These are phyloP conservation scores for Tylopilus cervinicoccineus DNA, from an alignment of 768 basidiomycete genomes.

Conservation along the genomic window DNA sequence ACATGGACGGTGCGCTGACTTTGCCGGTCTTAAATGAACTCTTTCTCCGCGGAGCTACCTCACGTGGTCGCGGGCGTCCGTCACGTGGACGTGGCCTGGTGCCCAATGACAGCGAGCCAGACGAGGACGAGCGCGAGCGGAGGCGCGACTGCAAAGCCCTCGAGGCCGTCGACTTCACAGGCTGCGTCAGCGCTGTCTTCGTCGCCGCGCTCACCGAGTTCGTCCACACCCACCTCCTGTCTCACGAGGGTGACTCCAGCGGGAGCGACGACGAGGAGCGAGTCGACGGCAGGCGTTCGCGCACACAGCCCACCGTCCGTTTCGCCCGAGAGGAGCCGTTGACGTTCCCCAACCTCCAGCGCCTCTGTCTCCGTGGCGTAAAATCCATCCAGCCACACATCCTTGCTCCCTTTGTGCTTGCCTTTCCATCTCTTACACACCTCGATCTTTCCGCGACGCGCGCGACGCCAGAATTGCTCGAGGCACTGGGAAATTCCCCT, in stretches of 20 bases:
- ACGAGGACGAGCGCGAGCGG: constrained; percentile 76
- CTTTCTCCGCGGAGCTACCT: constrained; percentile 77
- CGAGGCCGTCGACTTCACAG: constrained; percentile 89
- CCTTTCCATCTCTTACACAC: constrained; percentile 84
- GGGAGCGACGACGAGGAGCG: constrained; percentile 40
- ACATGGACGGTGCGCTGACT: constrained; percentile 93
- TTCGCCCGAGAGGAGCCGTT: constrained; percentile 46
- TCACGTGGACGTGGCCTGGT: constrained; percentile 57
- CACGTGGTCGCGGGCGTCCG: constrained; percentile 64
- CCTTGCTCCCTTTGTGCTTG: constrained; percentile 68
- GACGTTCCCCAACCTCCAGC: constrained; percentile 64
- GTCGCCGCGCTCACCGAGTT: constrained; percentile 83
- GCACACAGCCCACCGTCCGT: constrained; percentile 31
- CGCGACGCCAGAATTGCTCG: constrained; percentile 69
- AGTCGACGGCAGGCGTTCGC: constrained; percentile 30
- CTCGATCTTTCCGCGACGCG: constrained; percentile 93
- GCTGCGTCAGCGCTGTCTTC: constrained; percentile 90
- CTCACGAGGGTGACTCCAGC: constrained; percentile 38
- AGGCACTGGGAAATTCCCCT: constrained; percentile 60
- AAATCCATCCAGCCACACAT: constrained; percentile 70
- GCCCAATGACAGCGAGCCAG: constrained; percentile 51
- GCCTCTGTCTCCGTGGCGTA: constrained; percentile 78
- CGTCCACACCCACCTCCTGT: constrained; percentile 59
- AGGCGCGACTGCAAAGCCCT: constrained; percentile 72
- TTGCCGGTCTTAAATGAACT: constrained; percentile 84